Evolutionary conservation across 371 early-diverging fungal species (phyloP).

Genomic region (Mortierella sp.): DNA sequence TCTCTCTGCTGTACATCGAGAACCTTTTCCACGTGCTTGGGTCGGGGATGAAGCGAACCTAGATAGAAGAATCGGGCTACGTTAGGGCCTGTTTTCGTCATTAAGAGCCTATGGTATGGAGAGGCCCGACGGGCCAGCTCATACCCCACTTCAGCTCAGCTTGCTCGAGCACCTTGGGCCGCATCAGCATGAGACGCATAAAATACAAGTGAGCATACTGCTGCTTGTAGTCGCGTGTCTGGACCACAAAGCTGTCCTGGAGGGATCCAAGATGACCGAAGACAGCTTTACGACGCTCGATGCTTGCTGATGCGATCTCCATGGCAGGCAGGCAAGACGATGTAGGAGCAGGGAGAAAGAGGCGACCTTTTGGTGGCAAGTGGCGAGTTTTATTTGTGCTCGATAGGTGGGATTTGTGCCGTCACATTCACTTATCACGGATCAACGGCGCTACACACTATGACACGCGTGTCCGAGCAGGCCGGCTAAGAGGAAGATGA

Average conservation of each 20-base stretch:
- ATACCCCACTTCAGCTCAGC: conserved; percentile 68
- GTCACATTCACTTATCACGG: no score
- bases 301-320: conserved; percentile 17
- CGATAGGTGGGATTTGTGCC: no score
- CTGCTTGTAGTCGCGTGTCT: conserved; percentile 68
- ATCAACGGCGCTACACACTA: no score
- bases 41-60: conserved; percentile 31
- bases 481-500: no score
- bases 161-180: conserved; percentile 61
- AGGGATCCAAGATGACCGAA: conserved; percentile 56
- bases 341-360: background rate
- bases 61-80: no score
- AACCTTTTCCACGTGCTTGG: conserved; percentile 67
- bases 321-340: conserved; percentile 25
- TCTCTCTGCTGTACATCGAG: conserved; percentile 73
- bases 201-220: conserved; percentile 92
- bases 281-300: conserved; percentile 36
- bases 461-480: no score
- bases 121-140: background rate
- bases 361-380: background rate
- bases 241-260: conserved; percentile 60
- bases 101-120: no score
- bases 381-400: no score
- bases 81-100: no score
- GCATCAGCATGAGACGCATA: conserved; percentile 72